These are phyloP conservation scores for Diaporthe batatas DNA, from an alignment of 2,329 filamentous ascomycete genomes.

Conservation along the genomic window DNA sequence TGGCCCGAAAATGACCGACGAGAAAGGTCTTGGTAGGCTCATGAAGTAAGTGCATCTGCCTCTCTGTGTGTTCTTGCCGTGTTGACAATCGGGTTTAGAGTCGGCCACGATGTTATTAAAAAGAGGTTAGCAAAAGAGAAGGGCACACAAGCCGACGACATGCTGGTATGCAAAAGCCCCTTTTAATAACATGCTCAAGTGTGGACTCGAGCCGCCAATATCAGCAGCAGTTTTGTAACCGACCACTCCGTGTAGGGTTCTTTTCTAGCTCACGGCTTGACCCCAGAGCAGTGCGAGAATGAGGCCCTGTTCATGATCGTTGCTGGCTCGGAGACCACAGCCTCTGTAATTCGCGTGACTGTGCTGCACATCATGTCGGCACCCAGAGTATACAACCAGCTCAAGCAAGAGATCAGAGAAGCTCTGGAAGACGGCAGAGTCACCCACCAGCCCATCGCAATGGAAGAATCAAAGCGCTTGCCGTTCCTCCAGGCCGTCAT, in stretches of 20 bases:
- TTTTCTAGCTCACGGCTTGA: conserved; percentile 60
- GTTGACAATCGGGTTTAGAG: neutral
- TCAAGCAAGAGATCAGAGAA: conserved; percentile 42
- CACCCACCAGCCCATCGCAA: conserved; percentile 38
- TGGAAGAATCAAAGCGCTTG: conserved; percentile 40
- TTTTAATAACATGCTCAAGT: too few species aligned
- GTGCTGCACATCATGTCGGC: conserved; percentile 42
- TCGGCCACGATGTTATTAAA: conserved; percentile 55
- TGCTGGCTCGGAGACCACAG: conserved; percentile 65
- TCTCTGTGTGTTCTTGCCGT: conserved; percentile 44
- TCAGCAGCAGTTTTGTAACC: too few species aligned
- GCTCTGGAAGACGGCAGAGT: conserved; percentile 38
- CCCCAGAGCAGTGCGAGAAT: conserved; percentile 57
- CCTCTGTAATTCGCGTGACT: conserved; percentile 60
- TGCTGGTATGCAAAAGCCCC: conserved; percentile 65
- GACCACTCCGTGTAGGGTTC: conserved; percentile 48
- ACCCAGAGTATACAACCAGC: conserved; percentile 35
- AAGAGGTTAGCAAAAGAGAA: conserved; percentile 58
- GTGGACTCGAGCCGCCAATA: too few species aligned
- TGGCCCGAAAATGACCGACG: conserved; percentile 49
- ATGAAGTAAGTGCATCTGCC: conserved; percentile 43
- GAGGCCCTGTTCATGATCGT: conserved; percentile 48
- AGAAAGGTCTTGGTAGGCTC: conserved; percentile 46
- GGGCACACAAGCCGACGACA: conserved; percentile 58
- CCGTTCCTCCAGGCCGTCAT: conserved; percentile 47